Conservation (phyloP, 306 rosid species). For the Lathyrus aphaca region DNA sequence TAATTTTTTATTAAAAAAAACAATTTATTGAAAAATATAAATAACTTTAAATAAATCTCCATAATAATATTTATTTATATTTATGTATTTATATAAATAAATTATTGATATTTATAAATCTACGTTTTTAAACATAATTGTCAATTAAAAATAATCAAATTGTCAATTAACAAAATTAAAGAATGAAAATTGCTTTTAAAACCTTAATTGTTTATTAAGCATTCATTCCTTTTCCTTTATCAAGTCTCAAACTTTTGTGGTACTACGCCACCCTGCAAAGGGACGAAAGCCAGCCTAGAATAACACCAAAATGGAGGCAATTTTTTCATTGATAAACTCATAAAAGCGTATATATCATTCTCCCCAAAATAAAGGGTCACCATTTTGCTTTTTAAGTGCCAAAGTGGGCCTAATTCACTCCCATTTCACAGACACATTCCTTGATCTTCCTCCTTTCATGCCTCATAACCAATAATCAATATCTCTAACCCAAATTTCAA, state of each 20-base stretch:
- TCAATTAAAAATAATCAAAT: too few relatives aligned
- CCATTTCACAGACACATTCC: slow-evolving; percentile 48
- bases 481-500: slow-evolving; percentile 25
- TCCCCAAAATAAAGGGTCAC: slow-evolving; percentile 63
- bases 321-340: slow-evolving; percentile 38
- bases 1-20: too few relatives aligned
- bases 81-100: too few relatives aligned
- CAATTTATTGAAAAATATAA: too few relatives aligned
- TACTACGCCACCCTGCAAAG: slow-evolving; percentile 40
- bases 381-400: slow-evolving; percentile 36
- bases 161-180: neutral
- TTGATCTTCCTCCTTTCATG: slow-evolving; percentile 46
- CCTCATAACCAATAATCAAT: slow-evolving; percentile 30
- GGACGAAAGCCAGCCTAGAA: slow-evolving; percentile 41
- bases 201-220: slow-evolving; percentile 6
- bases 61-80: too few relatives aligned
- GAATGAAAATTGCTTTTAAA: neutral
- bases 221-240: slow-evolving; percentile 4
- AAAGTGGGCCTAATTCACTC: slow-evolving; percentile 41
- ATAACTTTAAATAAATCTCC: too few relatives aligned
- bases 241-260: slow-evolving; percentile 42
- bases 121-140: too few relatives aligned
- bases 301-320: slow-evolving; percentile 53
- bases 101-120: too few relatives aligned
- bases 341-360: slow-evolving; percentile 39